Conservation (phyloP, 352 stramenopile genomes). For the Globisporangium sylvaticum region DNA sequence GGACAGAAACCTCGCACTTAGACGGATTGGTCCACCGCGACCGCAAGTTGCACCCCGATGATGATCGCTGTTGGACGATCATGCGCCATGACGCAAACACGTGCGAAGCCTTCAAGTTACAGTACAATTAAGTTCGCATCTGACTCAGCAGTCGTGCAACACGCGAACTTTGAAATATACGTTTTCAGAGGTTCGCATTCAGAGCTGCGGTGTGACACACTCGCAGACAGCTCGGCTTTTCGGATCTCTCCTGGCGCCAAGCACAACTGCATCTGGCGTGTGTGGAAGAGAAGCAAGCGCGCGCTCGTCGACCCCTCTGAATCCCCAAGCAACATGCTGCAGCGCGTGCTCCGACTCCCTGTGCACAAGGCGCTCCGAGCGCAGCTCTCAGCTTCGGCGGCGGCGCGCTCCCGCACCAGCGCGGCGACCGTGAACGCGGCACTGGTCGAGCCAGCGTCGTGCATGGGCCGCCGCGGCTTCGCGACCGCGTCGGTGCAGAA, state of each 20-base stretch:
- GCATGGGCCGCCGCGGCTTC: slow-evolving; percentile 12
- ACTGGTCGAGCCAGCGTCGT: not conserved
- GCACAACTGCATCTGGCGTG: not conserved
- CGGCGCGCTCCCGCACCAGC: not conserved
- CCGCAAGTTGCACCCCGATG: not conserved
- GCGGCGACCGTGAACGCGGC: not conserved
- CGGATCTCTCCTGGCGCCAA: not conserved
- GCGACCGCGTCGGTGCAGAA: slow-evolving; percentile 10
- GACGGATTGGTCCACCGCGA: not conserved
- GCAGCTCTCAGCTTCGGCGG: slow-evolving; percentile 3
- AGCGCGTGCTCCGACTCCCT: slow-evolving; percentile 19
- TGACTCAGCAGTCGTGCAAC: not conserved
- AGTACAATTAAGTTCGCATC: not conserved
- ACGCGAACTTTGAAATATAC: not conserved
- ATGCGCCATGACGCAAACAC: slow-evolving; percentile 14
- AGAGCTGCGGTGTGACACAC: not conserved
- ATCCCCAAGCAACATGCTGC: slow-evolving; percentile 14
- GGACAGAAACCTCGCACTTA: not conserved
- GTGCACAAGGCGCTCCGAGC: slow-evolving; percentile 14
- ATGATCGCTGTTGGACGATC: not conserved
- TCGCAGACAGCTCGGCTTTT: not conserved
- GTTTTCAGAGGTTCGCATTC: slow-evolving; percentile 1
- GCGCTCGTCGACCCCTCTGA: not conserved
- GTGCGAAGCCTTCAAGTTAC: slow-evolving; percentile 3
- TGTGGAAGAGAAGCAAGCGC: not conserved